Evolutionary conservation across 352 stramenopile genomes (phyloP), one percentile per base, ranked within the genome.

Genomic region (Pythium phragmiticola): DNA sequence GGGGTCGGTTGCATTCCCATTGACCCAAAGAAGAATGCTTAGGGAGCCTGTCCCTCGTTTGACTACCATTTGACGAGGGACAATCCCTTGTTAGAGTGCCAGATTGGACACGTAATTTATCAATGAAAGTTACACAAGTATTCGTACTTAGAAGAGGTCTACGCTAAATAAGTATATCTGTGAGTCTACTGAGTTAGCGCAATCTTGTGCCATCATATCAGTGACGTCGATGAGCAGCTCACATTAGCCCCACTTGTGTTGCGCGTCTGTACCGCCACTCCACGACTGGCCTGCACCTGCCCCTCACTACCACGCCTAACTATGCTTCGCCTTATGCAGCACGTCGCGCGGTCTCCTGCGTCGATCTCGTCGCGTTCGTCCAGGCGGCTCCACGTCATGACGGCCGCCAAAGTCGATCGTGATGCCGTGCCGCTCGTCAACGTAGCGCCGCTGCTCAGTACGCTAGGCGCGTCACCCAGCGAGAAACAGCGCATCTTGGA

Each of bases 401-500:
- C 57, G 12, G 82, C 82, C 34, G 58, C 65, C 12, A 84, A 84
- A 59, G 68, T 89, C 42, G 75, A 72, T 36, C 66, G 74, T 36
- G 65, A 77, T 39, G 63, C 81, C 36, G 63, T 93, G 46, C 84
- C 84, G 50, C 72, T 93, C 46, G 80, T 93, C 28, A 75, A 93
- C 54, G 81, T 93, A 11, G 68, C 77, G 26, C 80, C 82, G 39
- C 64, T 93, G 21, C 65, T 93, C 51, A 26, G 30, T 30, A 7
- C 55, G 14, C 16, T 49, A 2, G 36, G 69, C 2, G 68, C 61
- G n/a, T 55, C 61, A 3, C 43, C 60, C 6, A 49, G 66, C 48
- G 63, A 70, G 21, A 86, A 84, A 60, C 58, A 68, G 53, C 48
- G 71, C 34, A 81, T 89, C 33, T 64, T 93, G 30, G 66, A 65